Base-by-base conservation (phyloP, 768 basidiomycete species). In the Suillus spraguei region DNA sequence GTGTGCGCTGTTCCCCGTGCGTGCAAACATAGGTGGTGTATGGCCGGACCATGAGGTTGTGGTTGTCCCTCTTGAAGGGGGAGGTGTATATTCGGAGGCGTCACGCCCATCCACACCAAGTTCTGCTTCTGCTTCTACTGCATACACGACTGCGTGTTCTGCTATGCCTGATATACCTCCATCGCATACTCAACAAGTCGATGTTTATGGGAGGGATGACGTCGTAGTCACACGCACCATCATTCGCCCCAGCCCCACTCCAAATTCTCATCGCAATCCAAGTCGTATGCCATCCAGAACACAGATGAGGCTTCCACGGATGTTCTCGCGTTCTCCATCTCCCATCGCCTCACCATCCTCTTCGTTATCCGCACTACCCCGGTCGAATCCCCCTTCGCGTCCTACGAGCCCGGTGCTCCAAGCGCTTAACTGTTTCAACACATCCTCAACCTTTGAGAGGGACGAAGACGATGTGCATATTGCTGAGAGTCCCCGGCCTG, bases 11-110 rank as follows among this genome's bases (percentile, higher is more conserved):
- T 56, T 56, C 11, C 24, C 56, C 17, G 39, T 41, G 10, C 66
- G 39, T 42, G 63, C 60, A 7, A 67, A 66, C 58, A 72, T 75
- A 5, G 74, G 75, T 17, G 74, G 75, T 22, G 61, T 75, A 14
- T 75, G 74, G 74, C 70, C 72, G 35, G 75, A 75, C 71, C 75
- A 75, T 36, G 74, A 75, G 62, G 53, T 77, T 38, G 74, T 75
- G 63, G 67, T 77, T 62, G 68, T 75, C 44, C 75, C 75, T 35
- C 60, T 75, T 9, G 38, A 39, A 2, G 58, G 36, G 44, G 42
- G 59, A 44, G 63, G 60, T 32, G 35, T 39, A 22, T 7, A 59
- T n/a, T 62, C 64, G 32, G 58, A 61, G n/a, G 52, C 39, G 1
- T 58, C 39, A 13, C 24, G 39, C 24, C 35, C 35, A 22, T 60